phyloP scores from a whole-genome alignment of 2,329 filamentous ascomycete species.

The Cryoendolithus antarcticus region DNA sequence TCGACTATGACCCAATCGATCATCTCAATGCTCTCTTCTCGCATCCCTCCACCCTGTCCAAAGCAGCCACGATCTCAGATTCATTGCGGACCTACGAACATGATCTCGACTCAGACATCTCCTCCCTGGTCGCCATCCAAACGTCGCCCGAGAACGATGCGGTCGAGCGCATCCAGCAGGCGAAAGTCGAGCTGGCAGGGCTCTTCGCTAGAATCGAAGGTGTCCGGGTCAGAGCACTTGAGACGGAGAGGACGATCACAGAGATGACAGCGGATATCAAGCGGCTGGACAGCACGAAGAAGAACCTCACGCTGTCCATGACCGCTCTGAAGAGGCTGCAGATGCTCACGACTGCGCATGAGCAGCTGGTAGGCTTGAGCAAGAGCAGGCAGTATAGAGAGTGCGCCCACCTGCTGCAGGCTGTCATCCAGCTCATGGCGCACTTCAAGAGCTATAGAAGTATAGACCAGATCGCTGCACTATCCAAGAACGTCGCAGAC shows the following conservation, averaged over 20 bases:
- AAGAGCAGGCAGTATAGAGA: slow-evolving; percentile 86
- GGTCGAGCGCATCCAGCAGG: slow-evolving; percentile 79
- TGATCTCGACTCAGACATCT: slow-evolving; percentile 70
- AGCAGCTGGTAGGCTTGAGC: slow-evolving; percentile 74
- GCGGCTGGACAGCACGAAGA: slow-evolving; percentile 88
- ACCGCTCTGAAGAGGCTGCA: slow-evolving; percentile 92
- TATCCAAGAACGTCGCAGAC: slow-evolving; percentile 86
- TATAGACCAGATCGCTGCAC: slow-evolving; percentile 91
- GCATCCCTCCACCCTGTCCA: slow-evolving; percentile 71
- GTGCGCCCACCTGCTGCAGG: slow-evolving; percentile 84
- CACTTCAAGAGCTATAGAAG: slow-evolving; percentile 97
- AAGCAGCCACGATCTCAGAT: slow-evolving; percentile 60
- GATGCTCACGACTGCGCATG: slow-evolving; percentile 98
- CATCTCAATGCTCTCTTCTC: slow-evolving; percentile 91
- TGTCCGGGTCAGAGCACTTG: slow-evolving; percentile 74
- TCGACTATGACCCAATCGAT: slow-evolving; percentile 82
- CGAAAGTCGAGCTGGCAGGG: slow-evolving; percentile 76
- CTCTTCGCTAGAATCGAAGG: slow-evolving; percentile 92
- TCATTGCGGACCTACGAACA: slow-evolving; percentile 64
- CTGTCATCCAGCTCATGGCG: slow-evolving; percentile 92
- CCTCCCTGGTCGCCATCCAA: slow-evolving; percentile 58
- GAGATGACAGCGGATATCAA: slow-evolving; percentile 99
- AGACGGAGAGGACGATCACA: slow-evolving; percentile 91
- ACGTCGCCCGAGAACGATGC: slow-evolving; percentile 77
- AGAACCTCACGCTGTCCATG: slow-evolving; percentile 93